Conservation (phyloP, 2,329 filamentous ascomycete genomes). For the Cordyceps cateniannulata region DNA sequence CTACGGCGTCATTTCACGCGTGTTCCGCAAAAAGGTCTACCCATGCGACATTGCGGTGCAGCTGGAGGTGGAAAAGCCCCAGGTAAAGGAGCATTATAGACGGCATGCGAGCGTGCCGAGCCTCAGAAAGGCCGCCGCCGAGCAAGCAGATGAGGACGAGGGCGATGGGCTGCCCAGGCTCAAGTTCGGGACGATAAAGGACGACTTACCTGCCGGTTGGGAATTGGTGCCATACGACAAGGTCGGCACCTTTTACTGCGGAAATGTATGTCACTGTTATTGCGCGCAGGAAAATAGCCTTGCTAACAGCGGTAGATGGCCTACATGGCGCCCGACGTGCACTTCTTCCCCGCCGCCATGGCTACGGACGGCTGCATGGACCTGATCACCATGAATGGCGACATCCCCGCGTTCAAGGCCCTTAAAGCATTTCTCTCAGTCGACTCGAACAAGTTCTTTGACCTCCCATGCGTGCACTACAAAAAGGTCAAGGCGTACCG, state of each 20-base stretch:
- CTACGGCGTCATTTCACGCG: slow-evolving; percentile 70
- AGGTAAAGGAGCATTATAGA: slow-evolving; percentile 67
- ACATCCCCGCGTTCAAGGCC: slow-evolving; percentile 60
- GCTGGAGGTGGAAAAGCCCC: slow-evolving; percentile 70
- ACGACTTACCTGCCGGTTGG: slow-evolving; percentile 74
- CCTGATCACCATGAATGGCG: slow-evolving; percentile 71
- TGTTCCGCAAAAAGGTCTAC: slow-evolving; percentile 72
- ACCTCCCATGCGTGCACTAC: slow-evolving; percentile 70
- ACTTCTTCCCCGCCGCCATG: slow-evolving; percentile 80
- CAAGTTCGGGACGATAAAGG: slow-evolving; percentile 72
- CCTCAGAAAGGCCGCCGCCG: slow-evolving; percentile 15
- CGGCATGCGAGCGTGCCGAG: slow-evolving; percentile 33
- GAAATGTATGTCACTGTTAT: slow-evolving; percentile 56
- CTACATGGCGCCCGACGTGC: slow-evolving; percentile 79
- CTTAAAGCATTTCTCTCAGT: slow-evolving; percentile 66
- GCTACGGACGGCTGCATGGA: slow-evolving; percentile 84
- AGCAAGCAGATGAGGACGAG: slow-evolving; percentile 13
- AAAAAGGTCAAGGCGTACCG: slow-evolving; percentile 84
- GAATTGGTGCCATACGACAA: slow-evolving; percentile 65
- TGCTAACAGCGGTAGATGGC: slow-evolving; percentile 56
- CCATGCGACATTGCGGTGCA: slow-evolving; percentile 86
- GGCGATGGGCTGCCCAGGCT: slow-evolving; percentile 61
- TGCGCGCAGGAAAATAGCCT: background rate
- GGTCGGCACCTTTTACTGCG: slow-evolving; percentile 87
- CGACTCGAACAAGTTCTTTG: slow-evolving; percentile 70